Evolutionary conservation across 345 rosid genomes (phyloP).

Genomic region (Gossypium thurberi): DNA sequence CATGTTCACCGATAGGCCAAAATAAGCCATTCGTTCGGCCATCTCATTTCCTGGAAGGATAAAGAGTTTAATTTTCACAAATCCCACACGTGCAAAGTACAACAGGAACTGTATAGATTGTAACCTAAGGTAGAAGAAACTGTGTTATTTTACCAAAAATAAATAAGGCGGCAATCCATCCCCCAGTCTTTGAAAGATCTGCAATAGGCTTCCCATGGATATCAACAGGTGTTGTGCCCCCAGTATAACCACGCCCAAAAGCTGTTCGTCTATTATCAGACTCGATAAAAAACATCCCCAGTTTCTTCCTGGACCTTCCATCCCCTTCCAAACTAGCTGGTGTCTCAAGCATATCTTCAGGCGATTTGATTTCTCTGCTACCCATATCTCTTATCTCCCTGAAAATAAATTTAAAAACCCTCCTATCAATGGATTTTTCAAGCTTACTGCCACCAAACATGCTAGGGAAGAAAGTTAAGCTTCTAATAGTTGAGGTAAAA

Average conservation of each 20-base stretch:
- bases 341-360: slow-evolving; percentile 31
- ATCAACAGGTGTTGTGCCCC: slow-evolving; percentile 80
- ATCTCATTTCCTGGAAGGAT: slow-evolving; percentile 68
- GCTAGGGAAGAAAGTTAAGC: neutral
- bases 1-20: slow-evolving; percentile 91
- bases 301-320: slow-evolving; percentile 47
- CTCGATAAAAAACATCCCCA: slow-evolving; percentile 59
- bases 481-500: neutral
- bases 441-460: neutral
- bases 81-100: neutral
- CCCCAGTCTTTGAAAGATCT: slow-evolving; percentile 80
- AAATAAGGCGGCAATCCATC: slow-evolving; percentile 87
- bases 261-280: slow-evolving; percentile 76
- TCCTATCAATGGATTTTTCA: too few species aligned
- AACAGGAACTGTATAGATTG: neutral
- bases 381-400: slow-evolving; percentile 33
- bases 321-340: slow-evolving; percentile 26
- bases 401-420: neutral
- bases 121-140: neutral
- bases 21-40: slow-evolving; percentile 97
- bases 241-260: slow-evolving; percentile 75
- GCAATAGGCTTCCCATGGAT: slow-evolving; percentile 73
- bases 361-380: slow-evolving; percentile 55
- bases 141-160: slow-evolving; percentile 52
- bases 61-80: neutral